These are phyloP conservation scores for Thielaviopsis euricoi DNA, from an alignment of 2,329 filamentous ascomycete species.

Conservation along the genomic window DNA sequence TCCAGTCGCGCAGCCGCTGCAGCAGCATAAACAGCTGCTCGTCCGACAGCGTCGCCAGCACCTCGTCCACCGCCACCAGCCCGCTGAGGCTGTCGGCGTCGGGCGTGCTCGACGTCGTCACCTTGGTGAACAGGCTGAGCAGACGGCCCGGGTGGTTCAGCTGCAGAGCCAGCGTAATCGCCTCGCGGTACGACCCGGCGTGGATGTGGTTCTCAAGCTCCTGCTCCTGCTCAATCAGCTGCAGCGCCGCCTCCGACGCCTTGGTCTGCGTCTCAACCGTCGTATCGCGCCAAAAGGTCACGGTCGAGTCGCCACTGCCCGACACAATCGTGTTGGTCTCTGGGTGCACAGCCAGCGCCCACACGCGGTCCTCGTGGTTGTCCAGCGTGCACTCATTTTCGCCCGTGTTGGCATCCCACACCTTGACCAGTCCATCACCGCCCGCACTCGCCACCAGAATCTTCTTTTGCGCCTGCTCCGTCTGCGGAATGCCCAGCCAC, in stretches of 20 bases:
- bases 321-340: conserved; percentile 62
- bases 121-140: conserved; percentile 66
- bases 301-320: conserved; percentile 77
- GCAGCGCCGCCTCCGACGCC: conserved; percentile 55
- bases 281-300: conserved; percentile 93
- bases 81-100: conserved; percentile 50
- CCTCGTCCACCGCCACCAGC: conserved; percentile 59
- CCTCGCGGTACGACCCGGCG: conserved; percentile 75
- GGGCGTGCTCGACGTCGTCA: conserved; percentile 45
- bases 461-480: conserved; percentile 33
- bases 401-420: conserved; percentile 79
- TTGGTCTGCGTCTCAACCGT: conserved; percentile 63
- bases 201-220: conserved; percentile 86
- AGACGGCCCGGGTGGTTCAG: conserved; percentile 87
- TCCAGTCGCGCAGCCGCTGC: conserved; percentile 81
- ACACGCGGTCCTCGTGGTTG: conserved; percentile 92
- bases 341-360: conserved; percentile 66
- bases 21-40: conserved; percentile 77
- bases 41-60: conserved; percentile 61
- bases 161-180: conserved; percentile 78
- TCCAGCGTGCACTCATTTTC: conserved; percentile 82
- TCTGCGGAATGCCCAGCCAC: conserved; percentile 50
- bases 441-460: conserved; percentile 72
- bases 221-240: conserved; percentile 85
- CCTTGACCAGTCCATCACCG: conserved; percentile 86